Base-by-base conservation (phyloP, 495 filamentous ascomycete genomes). In the Talaromyces thailandensis region DNA sequence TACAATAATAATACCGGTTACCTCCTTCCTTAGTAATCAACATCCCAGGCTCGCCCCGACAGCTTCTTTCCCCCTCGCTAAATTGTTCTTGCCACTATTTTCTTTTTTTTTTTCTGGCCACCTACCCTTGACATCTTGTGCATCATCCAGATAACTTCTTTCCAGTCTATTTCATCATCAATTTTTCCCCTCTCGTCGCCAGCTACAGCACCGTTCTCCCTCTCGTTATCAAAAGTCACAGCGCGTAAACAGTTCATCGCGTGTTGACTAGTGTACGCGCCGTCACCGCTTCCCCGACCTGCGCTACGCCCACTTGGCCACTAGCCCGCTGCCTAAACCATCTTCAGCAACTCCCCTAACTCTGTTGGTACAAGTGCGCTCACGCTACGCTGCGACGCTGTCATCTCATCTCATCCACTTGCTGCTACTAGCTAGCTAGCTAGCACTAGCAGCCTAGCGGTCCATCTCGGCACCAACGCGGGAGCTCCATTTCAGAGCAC, bases 231-330 rank as follows among this genome's bases (percentile, higher is more conserved):
- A 7, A 21, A n/a, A 2, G 18, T 7, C 43, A 18, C 43, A 48
- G 18, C 6, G 18, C 6, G 18, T 21, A 48, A 48, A 48, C 43
- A 48, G 43, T 48, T 48, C 43, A 48, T 48, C 43, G 43, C 43
- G 43, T 48, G 43, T 48, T 21, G 43, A 48, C 43, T 48, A 48
- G 43, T 7, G 37, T 18, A 43, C 43, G 58, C 66, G 62, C 66
- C 61, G 60, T 66, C 53, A 48, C 70, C 67, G 67, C 66, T 71
- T 71, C 74, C 73, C 75, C 74, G 68, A 69, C 72, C 29, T 76
- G 68, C 75, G 67, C 75, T 75, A 74, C 69, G 37, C 66, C 45
- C n/a, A 53, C 63, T 60, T 63, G 32, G 48, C 53, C 31, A 63
- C 62, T 64, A 64, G 62, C 55, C 56, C 58, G 55, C 24, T 62